A percentile compares a stretch with the other conserved stretches of the same genome.
Evolutionary conservation across 1,284 basidiomycete genomes (phyloP).

Genomic region (Limonomyces culmigenus): DNA sequence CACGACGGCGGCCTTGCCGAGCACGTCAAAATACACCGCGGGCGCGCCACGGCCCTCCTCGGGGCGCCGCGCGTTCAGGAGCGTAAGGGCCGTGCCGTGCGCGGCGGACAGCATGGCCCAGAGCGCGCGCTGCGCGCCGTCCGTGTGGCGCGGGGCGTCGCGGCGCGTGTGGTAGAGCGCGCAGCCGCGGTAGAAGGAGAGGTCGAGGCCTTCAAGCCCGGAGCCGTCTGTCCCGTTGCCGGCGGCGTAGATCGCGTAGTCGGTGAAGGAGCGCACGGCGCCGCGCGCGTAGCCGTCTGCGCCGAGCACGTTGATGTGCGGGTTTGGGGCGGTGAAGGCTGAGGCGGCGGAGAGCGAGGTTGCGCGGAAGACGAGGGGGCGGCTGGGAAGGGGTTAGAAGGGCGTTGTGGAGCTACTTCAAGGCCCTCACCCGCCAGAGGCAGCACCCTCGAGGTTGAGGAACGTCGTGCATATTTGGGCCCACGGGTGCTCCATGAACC

Average conservation of each 20-base stretch:
- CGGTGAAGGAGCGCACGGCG: slow-evolving; percentile 45
- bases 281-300: slow-evolving; percentile 48
- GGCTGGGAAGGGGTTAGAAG: slow-evolving; percentile 18
- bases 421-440: slow-evolving; percentile 44
- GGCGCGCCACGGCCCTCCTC: slow-evolving; percentile 14
- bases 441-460: slow-evolving; percentile 66
- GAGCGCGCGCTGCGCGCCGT: slow-evolving; percentile 33
- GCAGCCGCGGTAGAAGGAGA: slow-evolving; percentile 57
- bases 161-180: slow-evolving; percentile 56
- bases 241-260: slow-evolving; percentile 45
- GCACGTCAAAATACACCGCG: slow-evolving; percentile 35
- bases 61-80: background rate
- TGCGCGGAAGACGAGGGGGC: slow-evolving; percentile 49
- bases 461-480: slow-evolving; percentile 44
- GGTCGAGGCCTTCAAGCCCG: slow-evolving; percentile 47
- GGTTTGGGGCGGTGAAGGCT: slow-evolving; percentile 39
- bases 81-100: slow-evolving; percentile 6
- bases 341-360: slow-evolving; percentile 34
- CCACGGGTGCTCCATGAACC: slow-evolving; percentile 61
- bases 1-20: slow-evolving; percentile 34
- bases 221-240: background rate
- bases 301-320: slow-evolving; percentile 49
- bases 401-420: background rate
- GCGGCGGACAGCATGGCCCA: slow-evolving; percentile 56
- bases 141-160: slow-evolving; percentile 38